These are phyloP conservation scores for Coprinopsis sp. DNA, from an alignment of 768 basidiomycete species.

Conservation along the genomic window DNA sequence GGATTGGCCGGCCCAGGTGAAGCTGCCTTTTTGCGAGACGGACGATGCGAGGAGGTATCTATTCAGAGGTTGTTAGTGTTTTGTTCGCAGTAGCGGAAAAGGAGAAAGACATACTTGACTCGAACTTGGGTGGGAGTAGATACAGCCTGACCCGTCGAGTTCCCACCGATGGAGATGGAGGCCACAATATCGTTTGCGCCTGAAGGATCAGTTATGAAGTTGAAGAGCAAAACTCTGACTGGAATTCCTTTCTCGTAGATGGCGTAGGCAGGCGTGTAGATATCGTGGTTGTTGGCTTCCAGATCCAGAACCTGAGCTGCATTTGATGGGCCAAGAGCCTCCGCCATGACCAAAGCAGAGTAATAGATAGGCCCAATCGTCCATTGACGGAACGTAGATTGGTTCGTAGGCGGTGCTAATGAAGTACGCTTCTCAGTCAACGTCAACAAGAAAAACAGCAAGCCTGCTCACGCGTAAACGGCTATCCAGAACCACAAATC, in stretches of 20 bases:
- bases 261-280: constrained; percentile 62
- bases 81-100: neutral
- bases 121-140: constrained; percentile 42
- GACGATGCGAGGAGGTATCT: constrained; percentile 51
- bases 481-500: constrained; percentile 45
- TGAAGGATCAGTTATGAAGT: constrained; percentile 59
- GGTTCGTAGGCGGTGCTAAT: constrained; percentile 46
- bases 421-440: neutral
- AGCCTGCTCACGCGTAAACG: constrained; percentile 48
- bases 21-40: constrained; percentile 50
- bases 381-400: constrained; percentile 60
- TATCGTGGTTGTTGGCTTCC: constrained; percentile 42
- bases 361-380: constrained; percentile 74
- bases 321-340: constrained; percentile 64
- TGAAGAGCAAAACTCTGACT: constrained; percentile 63
- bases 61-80: neutral
- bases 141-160: constrained; percentile 30
- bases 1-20: constrained; percentile 63
- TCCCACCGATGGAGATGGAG: constrained; percentile 45
- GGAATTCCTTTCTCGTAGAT: constrained; percentile 70
- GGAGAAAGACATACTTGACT: constrained; percentile 46
- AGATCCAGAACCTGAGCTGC: constrained; percentile 66
- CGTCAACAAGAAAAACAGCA: neutral
- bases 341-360: constrained; percentile 63
- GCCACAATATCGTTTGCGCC: constrained; percentile 47